Evolutionary conservation across 2,329 filamentous ascomycete species (phyloP).

Genomic region (Botrytis medusae): DNA sequence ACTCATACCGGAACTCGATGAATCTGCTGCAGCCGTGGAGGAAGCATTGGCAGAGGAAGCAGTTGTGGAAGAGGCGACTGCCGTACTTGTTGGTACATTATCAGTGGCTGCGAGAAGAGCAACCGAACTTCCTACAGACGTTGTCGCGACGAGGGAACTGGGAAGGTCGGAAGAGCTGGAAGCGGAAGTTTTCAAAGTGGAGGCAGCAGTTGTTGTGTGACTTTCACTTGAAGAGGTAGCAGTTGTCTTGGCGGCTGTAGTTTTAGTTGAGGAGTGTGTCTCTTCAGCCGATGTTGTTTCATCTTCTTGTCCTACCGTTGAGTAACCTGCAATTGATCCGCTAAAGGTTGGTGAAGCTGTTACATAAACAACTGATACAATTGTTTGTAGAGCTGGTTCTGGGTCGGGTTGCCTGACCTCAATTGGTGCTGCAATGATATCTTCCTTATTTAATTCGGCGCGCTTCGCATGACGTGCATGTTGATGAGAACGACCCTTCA

Average conservation of each 20-base stretch:
- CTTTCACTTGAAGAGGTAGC: neutral
- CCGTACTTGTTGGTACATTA: neutral
- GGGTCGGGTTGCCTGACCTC: conserved; percentile 18
- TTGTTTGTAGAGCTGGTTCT: conserved; percentile 33
- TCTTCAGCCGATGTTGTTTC: conserved; percentile 20
- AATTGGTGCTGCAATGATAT: conserved; percentile 24
- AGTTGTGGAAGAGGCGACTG: conserved; percentile 18
- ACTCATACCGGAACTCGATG: conserved; percentile 35
- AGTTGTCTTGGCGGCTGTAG: conserved; percentile 2
- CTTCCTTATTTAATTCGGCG: conserved; percentile 25
- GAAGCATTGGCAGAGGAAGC: conserved; percentile 21
- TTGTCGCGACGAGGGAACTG: conserved; percentile 27
- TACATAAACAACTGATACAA: conserved; percentile 50
- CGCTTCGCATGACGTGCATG: conserved; percentile 31
- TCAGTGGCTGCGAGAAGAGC: conserved; percentile 24
- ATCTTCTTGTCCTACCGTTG: conserved; percentile 39
- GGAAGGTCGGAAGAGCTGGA: conserved; percentile 22
- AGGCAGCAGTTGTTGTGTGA: conserved; percentile 15
- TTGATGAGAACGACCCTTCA: conserved; percentile 34
- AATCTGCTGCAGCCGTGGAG: conserved; percentile 20
- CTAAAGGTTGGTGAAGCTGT: conserved; percentile 53
- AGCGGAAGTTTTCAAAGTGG: conserved; percentile 14
- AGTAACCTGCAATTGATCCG: conserved; percentile 50
- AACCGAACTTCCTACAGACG: conserved; percentile 24
- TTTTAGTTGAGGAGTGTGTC: neutral